Evolutionary conservation across 2,329 filamentous ascomycete species (phyloP).

Genomic region (Calonectria pauciramosa): DNA sequence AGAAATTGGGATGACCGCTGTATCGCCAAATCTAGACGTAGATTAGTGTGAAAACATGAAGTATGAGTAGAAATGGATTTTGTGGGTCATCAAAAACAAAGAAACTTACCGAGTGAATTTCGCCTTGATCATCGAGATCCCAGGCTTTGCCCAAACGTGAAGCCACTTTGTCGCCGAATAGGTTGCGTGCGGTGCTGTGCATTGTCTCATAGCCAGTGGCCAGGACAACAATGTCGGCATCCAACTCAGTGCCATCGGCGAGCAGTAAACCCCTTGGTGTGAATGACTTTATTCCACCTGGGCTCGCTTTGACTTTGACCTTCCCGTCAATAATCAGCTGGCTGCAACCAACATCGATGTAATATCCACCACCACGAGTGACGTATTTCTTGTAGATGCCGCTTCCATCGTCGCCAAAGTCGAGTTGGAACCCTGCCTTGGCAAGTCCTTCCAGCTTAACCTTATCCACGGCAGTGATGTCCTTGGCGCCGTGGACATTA

Average conservation of each 20-base stretch:
- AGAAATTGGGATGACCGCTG: constrained; percentile 30
- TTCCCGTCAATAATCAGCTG: constrained; percentile 57
- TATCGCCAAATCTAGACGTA: constrained; percentile 24
- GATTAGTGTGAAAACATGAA: not conserved
- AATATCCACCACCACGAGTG: constrained; percentile 56
- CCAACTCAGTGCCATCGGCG: constrained; percentile 52
- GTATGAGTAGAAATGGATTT: not conserved
- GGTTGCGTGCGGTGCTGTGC: constrained; percentile 49
- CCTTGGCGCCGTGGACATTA: constrained; percentile 56
- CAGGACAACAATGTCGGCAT: constrained; percentile 58
- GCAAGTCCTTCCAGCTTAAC: constrained; percentile 57
- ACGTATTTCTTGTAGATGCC: constrained; percentile 60
- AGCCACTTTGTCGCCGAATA: constrained; percentile 54
- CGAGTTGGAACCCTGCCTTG: constrained; percentile 68
- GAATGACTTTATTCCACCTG: constrained; percentile 51
- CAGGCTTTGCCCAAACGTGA: constrained; percentile 29
- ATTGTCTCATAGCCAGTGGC: constrained; percentile 60
- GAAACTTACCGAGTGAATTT: constrained; percentile 25
- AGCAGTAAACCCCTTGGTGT: constrained; percentile 39
- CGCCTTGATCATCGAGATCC: constrained; percentile 29
- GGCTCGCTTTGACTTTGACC: constrained; percentile 51
- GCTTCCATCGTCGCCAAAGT: constrained; percentile 65
- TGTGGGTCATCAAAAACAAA: not conserved
- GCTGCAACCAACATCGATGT: constrained; percentile 57
- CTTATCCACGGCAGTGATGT: constrained; percentile 57